phyloP scores from a whole-genome alignment of 2,329 filamentous ascomycete species.

The Mollisiaceae sp. region DNA sequence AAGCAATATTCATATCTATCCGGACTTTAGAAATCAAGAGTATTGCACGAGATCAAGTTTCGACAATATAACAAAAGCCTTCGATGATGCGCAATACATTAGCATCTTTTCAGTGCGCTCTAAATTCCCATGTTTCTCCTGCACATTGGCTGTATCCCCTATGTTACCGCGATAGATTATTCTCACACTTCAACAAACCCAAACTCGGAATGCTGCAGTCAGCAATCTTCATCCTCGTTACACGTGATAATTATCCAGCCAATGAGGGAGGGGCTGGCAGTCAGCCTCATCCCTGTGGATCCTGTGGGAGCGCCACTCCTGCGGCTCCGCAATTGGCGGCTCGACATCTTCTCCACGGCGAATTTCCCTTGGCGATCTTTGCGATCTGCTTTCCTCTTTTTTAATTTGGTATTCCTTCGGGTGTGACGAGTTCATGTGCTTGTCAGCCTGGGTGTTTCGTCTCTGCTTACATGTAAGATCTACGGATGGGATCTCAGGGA shows the following conservation, averaged over 20 bases:
- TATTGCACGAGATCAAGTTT: too few species aligned
- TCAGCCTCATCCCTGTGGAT: slow-evolving; percentile 10
- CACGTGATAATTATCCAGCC: not conserved
- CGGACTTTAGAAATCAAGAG: too few species aligned
- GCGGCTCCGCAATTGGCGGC: not conserved
- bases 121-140: too few species aligned
- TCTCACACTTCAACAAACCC: not conserved
- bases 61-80: too few species aligned
- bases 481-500: not conserved
- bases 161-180: not conserved
- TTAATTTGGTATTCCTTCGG: not conserved
- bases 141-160: not conserved
- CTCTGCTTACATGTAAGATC: slow-evolving; percentile 1
- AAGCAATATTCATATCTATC: too few species aligned
- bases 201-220: not conserved
- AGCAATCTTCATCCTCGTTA: not conserved
- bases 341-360: slow-evolving; percentile 1
- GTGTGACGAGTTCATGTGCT: not conserved
- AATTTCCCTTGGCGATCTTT: slow-evolving; percentile 3
- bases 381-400: not conserved
- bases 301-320: slow-evolving; percentile 3
- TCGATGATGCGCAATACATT: too few species aligned
- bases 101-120: too few species aligned
- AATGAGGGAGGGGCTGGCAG: not conserved
- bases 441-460: not conserved